Percentiles rank a stretch among this genome's conserved stretches.
phyloP scores from a whole-genome alignment of 352 stramenopile genomes.

The Pythium dissimile region DNA sequence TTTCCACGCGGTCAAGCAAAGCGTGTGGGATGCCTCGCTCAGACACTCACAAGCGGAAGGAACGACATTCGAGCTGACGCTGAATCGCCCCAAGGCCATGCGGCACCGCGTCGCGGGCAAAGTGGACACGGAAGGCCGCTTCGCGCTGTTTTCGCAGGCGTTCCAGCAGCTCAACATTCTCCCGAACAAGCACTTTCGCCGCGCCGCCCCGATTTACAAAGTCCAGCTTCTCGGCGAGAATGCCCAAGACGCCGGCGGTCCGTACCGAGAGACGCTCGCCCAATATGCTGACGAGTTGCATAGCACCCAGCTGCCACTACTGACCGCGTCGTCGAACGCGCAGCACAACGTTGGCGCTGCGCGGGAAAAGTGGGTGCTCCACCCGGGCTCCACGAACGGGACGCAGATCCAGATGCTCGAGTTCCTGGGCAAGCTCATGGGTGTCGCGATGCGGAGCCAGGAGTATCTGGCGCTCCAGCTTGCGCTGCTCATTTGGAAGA shows the following conservation, averaged over 20 bases:
- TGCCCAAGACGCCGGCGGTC: slow-evolving; percentile 78
- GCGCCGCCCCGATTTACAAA: slow-evolving; percentile 71
- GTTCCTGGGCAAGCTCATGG: slow-evolving; percentile 93
- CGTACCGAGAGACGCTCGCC: slow-evolving; percentile 82
- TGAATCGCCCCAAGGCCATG: slow-evolving; percentile 84
- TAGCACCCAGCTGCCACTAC: slow-evolving; percentile 78
- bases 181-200: slow-evolving; percentile 62
- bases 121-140: slow-evolving; percentile 54
- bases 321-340: slow-evolving; percentile 86
- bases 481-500: slow-evolving; percentile 88
- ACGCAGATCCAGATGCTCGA: slow-evolving; percentile 81
- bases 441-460: slow-evolving; percentile 80
- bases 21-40: slow-evolving; percentile 70
- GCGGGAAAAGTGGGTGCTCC: slow-evolving; percentile 89
- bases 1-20: slow-evolving; percentile 67
- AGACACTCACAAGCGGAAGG: slow-evolving; percentile 41
- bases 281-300: slow-evolving; percentile 84
- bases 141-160: slow-evolving; percentile 80
- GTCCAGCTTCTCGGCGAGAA: slow-evolving; percentile 86
- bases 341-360: slow-evolving; percentile 86
- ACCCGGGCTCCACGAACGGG: slow-evolving; percentile 54
- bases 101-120: slow-evolving; percentile 58
- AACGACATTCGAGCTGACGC: slow-evolving; percentile 57
- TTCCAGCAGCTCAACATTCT: slow-evolving; percentile 76
- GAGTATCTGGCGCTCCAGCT: slow-evolving; percentile 88